Conservation (phyloP, 2,329 filamentous ascomycete species). For the Neofusicoccum ribis region DNA sequence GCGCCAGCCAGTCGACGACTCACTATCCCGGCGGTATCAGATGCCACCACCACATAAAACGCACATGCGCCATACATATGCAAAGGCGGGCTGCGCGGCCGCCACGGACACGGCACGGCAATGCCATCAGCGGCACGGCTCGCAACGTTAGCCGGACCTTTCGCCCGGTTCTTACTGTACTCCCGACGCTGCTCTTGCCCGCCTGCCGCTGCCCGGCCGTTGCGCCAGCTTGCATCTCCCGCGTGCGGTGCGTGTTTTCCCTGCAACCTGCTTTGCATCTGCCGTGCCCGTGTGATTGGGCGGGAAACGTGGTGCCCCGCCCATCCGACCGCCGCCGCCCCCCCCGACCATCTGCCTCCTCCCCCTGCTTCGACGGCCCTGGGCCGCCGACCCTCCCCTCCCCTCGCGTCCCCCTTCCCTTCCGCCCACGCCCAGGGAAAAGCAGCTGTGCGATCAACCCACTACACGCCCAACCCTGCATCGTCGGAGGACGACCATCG, state of each 20-base stretch:
- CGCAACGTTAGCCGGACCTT: conserved; percentile 10
- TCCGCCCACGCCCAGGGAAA: neutral
- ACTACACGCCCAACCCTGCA: conserved; percentile 9
- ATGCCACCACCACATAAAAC: neutral
- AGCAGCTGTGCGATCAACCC: neutral
- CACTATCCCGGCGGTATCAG: too few species aligned
- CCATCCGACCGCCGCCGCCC: neutral
- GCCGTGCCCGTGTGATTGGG: neutral
- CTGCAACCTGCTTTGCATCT: neutral
- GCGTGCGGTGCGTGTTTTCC: neutral
- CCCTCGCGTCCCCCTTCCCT: neutral
- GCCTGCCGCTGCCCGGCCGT: neutral
- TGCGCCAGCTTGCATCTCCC: neutral
- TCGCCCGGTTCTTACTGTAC: conserved; percentile 16
- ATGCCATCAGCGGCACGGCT: conserved; percentile 12
- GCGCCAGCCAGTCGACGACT: neutral
- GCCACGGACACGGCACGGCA: neutral
- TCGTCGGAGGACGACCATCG: neutral
- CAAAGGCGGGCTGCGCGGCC: neutral
- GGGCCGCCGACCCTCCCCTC: neutral
- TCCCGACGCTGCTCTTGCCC: neutral
- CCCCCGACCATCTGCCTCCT: neutral
- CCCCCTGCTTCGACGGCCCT: too few species aligned
- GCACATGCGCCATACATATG: neutral
- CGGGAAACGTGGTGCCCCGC: neutral